Base-by-base conservation (phyloP, 202 grass and related monocot species). In the Digitaria exilis region DNA sequence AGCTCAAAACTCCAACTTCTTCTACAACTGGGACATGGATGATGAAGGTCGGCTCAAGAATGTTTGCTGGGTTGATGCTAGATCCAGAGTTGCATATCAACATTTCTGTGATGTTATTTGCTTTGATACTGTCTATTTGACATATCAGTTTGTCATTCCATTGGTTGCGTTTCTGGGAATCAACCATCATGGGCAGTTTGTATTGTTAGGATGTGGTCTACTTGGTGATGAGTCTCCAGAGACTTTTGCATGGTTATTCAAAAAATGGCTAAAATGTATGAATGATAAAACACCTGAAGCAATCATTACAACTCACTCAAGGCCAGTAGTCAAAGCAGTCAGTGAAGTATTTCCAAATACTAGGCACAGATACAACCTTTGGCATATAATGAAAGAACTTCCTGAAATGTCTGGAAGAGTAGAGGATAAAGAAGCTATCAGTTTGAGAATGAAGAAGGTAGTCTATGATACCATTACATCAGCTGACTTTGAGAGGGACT, bases 371-470 rank as follows among this genome's bases (percentile, higher is more conserved):
- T 94, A 90, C 87, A 89, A 93, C 78, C 87, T 97, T 78, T 94
- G 90, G 95, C 92, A 94, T 89, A 97, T 97, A 78, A 85, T 94
- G 88, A 97, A 92, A 84, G 90, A 87, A 70, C 78, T 97, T 82
- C 95, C 95, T 85, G 92, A 94, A 84, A 94, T 90, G 82, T 92
- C 90, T 80, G 92, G 86, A 73, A 82, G 84, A 88, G 89, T 90
- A 5, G 92, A 94, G 75, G 86, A 94, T 77, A 92, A 87, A 62
- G 88, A 97, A 22, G 90, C 92, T 62, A 92, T 97, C 82, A 80
- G 91, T 81, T 73, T 93, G 74, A 97, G 79, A 87, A 88, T 97
- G 79, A 88, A 90, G 77, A 91, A 93, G 48, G 90, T 90, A 8
- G 88, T 97, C 39, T 97, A 89, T 75, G 95, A 94, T 72, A 93